Percentiles rank a stretch among this genome's conserved stretches.
These are phyloP conservation scores for Emergomyces orientalis DNA, from an alignment of 2,329 filamentous ascomycete species.

Conservation along the genomic window DNA sequence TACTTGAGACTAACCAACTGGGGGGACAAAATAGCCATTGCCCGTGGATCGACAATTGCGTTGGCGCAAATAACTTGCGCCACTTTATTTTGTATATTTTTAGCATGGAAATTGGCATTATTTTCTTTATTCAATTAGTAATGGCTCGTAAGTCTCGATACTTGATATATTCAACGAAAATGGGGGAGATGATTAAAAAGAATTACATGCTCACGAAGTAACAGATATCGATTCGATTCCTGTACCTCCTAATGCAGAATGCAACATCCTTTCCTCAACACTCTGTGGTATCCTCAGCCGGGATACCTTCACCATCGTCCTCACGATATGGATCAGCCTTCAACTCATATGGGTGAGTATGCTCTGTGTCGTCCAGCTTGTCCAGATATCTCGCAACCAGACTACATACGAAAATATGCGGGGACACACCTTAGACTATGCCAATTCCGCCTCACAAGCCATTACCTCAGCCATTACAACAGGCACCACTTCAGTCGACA, in stretches of 20 bases:
- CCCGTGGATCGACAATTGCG: constrained; percentile 95
- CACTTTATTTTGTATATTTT: constrained; percentile 91
- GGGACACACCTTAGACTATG: constrained; percentile 55
- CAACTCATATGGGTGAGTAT: constrained; percentile 97
- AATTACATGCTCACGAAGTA: constrained; percentile 21
- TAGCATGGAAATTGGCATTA: constrained; percentile 63
- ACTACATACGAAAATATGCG: constrained; percentile 98
- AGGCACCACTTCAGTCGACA: constrained; percentile 54
- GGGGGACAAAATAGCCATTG: constrained; percentile 59
- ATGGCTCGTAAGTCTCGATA: constrained; percentile 54
- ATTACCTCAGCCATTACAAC: constrained; percentile 63
- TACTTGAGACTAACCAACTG: not conserved
- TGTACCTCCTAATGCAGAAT: constrained; percentile 43
- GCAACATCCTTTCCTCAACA: constrained; percentile 64
- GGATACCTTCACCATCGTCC: constrained; percentile 73
- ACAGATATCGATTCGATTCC: constrained; percentile 56
- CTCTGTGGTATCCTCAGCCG: constrained; percentile 69
- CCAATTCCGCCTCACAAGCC: constrained; percentile 46
- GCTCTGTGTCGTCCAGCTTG: constrained; percentile 85
- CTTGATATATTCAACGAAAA: not conserved
- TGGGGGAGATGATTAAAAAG: not conserved
- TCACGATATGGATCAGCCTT: constrained; percentile 68
- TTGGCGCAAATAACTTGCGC: constrained; percentile 90
- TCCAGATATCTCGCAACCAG: constrained; percentile 84
- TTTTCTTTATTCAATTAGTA: constrained; percentile 60